Percentiles rank a stretch among this genome's conserved stretches.
Conservation (phyloP, 345 rosid genomes). For the Lumnitzera littorea region DNA sequence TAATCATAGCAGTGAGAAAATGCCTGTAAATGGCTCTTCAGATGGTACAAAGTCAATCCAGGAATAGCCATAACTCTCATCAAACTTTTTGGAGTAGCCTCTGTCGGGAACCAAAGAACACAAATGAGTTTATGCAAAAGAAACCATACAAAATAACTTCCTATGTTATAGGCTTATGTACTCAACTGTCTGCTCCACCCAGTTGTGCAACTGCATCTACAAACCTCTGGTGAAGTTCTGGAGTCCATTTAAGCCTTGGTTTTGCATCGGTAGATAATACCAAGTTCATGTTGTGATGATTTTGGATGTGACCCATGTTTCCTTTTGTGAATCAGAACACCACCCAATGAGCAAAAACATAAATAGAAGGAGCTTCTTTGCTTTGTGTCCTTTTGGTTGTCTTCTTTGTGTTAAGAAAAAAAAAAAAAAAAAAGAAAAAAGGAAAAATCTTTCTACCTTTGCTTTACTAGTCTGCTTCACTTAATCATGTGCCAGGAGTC, state of each 20-base stretch:
- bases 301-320: constrained; percentile 33
- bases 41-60: constrained; percentile 89
- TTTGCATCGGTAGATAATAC: constrained; percentile 83
- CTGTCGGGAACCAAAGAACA: constrained; percentile 30
- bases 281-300: constrained; percentile 51
- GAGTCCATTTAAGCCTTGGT: constrained; percentile 95
- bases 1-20: constrained; percentile 6
- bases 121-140: neutral
- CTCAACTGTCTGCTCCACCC: constrained; percentile 83
- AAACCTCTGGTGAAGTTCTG: constrained; percentile 85
- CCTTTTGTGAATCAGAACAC: constrained; percentile 1
- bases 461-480: neutral
- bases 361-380: constrained; percentile 1
- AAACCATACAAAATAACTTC: neutral
- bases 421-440: too few species aligned
- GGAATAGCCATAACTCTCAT: constrained; percentile 78
- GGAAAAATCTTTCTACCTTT: neutral
- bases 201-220: constrained; percentile 71
- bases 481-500: neutral
- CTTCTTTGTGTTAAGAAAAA: too few species aligned
- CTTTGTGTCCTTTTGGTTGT: too few species aligned
- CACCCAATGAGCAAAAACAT: neutral
- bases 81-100: constrained; percentile 92
- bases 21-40: constrained; percentile 95
- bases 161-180: constrained; percentile 1